Conservation (phyloP, 192 early-diverging fungal species). For the Geranomyces variabilis region DNA sequence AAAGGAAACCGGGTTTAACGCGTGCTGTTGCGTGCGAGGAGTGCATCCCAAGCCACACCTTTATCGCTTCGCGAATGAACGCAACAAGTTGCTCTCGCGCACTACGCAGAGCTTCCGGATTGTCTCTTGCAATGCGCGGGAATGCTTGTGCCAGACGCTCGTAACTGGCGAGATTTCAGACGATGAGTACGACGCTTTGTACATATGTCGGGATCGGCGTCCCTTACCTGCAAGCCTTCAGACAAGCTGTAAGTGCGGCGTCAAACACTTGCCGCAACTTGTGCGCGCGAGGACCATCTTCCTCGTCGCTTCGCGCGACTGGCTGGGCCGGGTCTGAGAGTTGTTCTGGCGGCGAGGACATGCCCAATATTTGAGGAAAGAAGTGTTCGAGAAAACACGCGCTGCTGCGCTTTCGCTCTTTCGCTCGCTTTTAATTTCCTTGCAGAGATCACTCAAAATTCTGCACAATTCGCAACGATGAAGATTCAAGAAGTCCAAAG, state of each 20-base stretch:
- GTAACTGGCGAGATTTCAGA: constrained; percentile 16
- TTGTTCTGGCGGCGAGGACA: no score
- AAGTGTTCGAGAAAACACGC: no score
- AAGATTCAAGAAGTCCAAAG: constrained; percentile 89
- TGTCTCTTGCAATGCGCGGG: constrained; percentile 21
- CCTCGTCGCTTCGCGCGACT: not conserved
- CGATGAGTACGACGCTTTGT: no score
- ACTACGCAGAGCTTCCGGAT: constrained; percentile 18
- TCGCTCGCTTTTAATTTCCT: no score
- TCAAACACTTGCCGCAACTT: constrained; percentile 25
- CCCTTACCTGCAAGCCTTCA: constrained; percentile 27
- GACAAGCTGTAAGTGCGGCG: constrained; percentile 16
- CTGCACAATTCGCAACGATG: constrained; percentile 70
- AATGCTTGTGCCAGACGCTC: constrained; percentile 29
- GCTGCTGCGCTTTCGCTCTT: no score
- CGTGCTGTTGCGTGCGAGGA: not conserved
- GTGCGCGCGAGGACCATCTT: constrained; percentile 23
- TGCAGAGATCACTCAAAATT: no score
- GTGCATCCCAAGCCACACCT: constrained; percentile 1
- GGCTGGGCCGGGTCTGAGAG: no score
- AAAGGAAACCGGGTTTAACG: not conserved
- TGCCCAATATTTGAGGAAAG: no score
- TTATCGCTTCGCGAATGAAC: constrained; percentile 22
- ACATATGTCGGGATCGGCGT: not conserved
- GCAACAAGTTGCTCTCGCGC: constrained; percentile 26